phyloP scores from a whole-genome alignment of 345 rosid genomes.

The Heritiera littoralis region DNA sequence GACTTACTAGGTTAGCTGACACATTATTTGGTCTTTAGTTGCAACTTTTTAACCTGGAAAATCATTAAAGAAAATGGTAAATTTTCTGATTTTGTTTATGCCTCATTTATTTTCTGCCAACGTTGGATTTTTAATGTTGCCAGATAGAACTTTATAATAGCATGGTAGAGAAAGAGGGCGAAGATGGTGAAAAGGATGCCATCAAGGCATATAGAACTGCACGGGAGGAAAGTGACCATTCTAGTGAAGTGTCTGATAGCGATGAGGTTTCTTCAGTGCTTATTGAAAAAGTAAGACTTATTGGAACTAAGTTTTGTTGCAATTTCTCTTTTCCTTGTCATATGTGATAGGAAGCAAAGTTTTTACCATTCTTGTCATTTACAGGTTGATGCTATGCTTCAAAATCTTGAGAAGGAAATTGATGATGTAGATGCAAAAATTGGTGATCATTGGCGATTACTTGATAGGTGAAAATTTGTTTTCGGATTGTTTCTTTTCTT shows the following conservation, averaged over 20 bases:
- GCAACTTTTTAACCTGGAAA: slow-evolving; percentile 2
- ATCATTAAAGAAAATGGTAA: neutral
- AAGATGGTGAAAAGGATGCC: slow-evolving; percentile 68
- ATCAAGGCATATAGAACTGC: slow-evolving; percentile 81
- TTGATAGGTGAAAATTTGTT: slow-evolving; percentile 64
- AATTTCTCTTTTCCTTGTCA: neutral
- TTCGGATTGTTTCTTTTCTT: neutral
- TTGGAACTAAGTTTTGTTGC: neutral
- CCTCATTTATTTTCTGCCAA: neutral
- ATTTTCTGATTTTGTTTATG: neutral
- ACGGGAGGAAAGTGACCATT: slow-evolving; percentile 57
- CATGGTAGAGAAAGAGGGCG: slow-evolving; percentile 71
- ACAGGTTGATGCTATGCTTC: slow-evolving; percentile 91
- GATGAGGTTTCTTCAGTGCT: slow-evolving; percentile 78
- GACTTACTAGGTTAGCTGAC: neutral
- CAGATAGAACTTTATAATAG: slow-evolving; percentile 91
- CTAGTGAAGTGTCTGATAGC: slow-evolving; percentile 47
- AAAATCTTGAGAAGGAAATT: slow-evolving; percentile 91
- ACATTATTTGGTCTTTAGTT: neutral
- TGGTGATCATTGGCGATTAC: slow-evolving; percentile 45
- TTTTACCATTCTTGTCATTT: neutral
- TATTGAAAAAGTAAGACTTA: slow-evolving; percentile 54
- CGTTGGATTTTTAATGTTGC: slow-evolving; percentile 25
- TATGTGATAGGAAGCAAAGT: neutral
- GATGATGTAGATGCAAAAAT: slow-evolving; percentile 91